A percentile compares a stretch with the other conserved stretches of the same genome.
phyloP scores from a whole-genome alignment of 1,284 basidiomycete species.

The Grifola frondosa region DNA sequence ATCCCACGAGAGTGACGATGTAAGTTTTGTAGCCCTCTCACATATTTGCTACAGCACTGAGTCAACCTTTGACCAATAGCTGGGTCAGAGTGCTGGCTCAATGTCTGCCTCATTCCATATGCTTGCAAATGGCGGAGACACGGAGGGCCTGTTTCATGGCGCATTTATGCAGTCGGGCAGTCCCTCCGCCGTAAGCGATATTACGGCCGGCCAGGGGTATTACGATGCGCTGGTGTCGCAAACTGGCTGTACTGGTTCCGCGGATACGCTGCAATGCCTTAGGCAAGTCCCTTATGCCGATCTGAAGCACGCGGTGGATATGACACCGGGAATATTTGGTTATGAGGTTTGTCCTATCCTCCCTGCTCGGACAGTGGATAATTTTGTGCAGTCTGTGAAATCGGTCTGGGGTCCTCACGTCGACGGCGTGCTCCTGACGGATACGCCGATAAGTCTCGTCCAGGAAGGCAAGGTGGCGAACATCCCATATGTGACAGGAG shows the following conservation, averaged over 20 bases:
- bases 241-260: conserved; percentile 29
- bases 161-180: conserved; percentile 38
- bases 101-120: conserved; percentile 34
- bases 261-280: conserved; percentile 41
- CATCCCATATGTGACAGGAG: conserved; percentile 33
- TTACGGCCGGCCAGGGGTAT: conserved; percentile 29
- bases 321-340: conserved; percentile 27
- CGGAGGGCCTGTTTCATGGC: conserved; percentile 34
- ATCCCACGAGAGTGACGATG: conserved; percentile 22
- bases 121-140: conserved; percentile 31
- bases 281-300: conserved; percentile 31
- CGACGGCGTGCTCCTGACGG: conserved; percentile 37
- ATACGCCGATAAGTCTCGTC: conserved; percentile 27
- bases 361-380: too few species aligned
- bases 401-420: conserved; percentile 35
- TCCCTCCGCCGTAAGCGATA: conserved; percentile 31
- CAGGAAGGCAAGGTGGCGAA: conserved; percentile 29
- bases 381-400: conserved; percentile 15
- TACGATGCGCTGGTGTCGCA: conserved; percentile 33
- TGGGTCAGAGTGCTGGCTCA: conserved; percentile 42
- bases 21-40: conserved; percentile 4
- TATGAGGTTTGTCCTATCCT: conserved; percentile 23
- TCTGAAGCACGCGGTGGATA: conserved; percentile 32
- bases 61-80: too few species aligned
- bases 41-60: too few species aligned